phyloP scores from a whole-genome alignment of 1,284 basidiomycete species.

The Jaminaea rosea region DNA sequence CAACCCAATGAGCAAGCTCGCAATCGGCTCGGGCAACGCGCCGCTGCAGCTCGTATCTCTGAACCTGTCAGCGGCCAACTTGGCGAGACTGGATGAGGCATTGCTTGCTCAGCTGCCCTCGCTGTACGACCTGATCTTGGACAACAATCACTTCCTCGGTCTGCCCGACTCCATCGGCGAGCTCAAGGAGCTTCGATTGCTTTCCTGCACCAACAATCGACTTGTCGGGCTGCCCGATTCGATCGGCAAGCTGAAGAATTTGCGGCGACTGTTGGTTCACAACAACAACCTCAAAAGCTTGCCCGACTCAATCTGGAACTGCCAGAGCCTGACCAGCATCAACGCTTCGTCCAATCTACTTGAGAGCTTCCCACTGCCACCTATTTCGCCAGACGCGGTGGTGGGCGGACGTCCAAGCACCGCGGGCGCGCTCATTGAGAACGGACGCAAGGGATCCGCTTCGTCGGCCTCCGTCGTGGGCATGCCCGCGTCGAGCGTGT shows the following conservation, averaged over 20 bases:
- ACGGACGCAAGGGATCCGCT: constrained; percentile 4
- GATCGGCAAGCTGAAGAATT: constrained; percentile 67
- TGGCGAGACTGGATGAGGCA: constrained; percentile 68
- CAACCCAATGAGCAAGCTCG: constrained; percentile 40
- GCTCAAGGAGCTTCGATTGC: constrained; percentile 61
- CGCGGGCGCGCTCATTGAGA: background rate
- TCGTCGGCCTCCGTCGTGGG: background rate
- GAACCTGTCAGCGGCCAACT: constrained; percentile 81
- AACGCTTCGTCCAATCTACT: constrained; percentile 87
- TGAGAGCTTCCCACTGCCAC: constrained; percentile 61
- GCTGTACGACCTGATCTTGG: constrained; percentile 34
- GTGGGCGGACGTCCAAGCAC: background rate
- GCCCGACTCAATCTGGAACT: constrained; percentile 74
- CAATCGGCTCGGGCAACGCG: constrained; percentile 33
- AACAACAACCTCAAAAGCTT: constrained; percentile 80
- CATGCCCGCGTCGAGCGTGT: too few species aligned
- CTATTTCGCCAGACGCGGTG: background rate
- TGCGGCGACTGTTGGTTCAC: constrained; percentile 75
- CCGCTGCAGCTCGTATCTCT: constrained; percentile 67
- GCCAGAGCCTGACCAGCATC: constrained; percentile 63
- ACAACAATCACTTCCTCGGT: constrained; percentile 63
- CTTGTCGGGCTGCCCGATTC: constrained; percentile 67
- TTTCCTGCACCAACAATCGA: constrained; percentile 84
- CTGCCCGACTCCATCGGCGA: constrained; percentile 73
- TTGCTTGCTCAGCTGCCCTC: constrained; percentile 33